Percentiles rank a stretch among this genome's conserved stretches.
These are phyloP conservation scores for Micractinium sp. DNA, from an alignment of 139 green algal species.

Conservation along the genomic window DNA sequence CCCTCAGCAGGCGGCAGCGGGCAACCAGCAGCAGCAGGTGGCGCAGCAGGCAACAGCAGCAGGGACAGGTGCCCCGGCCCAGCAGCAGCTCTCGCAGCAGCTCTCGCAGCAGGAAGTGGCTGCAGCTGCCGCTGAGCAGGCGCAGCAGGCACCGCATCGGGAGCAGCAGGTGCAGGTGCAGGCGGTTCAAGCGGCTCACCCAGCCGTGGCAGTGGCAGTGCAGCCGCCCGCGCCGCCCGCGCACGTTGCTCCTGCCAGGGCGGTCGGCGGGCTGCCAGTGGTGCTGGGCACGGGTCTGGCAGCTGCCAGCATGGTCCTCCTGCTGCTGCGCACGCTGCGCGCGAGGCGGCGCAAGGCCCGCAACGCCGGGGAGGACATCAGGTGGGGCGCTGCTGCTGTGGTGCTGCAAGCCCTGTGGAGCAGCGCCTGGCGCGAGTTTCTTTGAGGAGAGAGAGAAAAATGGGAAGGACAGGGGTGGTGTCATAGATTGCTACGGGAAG, in stretches of 20 bases:
- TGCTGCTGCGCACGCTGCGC: slow-evolving; percentile 10
- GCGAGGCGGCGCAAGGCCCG: not conserved
- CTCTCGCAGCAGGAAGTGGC: not conserved
- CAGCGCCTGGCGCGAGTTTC: not conserved
- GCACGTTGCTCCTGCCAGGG: not conserved
- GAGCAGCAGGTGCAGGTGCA: not conserved
- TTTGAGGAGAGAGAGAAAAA: not conserved
- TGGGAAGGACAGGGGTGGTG: too few species aligned
- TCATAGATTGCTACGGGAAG: too few species aligned
- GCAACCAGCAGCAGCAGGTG: too few species aligned
- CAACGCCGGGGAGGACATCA: not conserved
- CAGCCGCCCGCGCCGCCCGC: not conserved
- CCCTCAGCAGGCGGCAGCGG: not conserved
- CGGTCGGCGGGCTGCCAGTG: not conserved
- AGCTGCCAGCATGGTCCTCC: not conserved
- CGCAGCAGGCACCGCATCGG: not conserved
- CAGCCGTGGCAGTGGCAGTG: not conserved
- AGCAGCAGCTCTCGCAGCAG: not conserved
- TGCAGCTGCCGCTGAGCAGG: not conserved
- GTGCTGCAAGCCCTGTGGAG: not conserved
- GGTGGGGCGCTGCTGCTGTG: not conserved
- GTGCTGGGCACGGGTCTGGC: not conserved
- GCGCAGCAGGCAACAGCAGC: not conserved
- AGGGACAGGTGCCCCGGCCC: not conserved
- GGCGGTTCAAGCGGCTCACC: not conserved